Conservation (phyloP, 2,329 filamentous ascomycete species). For the Neopestalotiopsis clavispora region DNA sequence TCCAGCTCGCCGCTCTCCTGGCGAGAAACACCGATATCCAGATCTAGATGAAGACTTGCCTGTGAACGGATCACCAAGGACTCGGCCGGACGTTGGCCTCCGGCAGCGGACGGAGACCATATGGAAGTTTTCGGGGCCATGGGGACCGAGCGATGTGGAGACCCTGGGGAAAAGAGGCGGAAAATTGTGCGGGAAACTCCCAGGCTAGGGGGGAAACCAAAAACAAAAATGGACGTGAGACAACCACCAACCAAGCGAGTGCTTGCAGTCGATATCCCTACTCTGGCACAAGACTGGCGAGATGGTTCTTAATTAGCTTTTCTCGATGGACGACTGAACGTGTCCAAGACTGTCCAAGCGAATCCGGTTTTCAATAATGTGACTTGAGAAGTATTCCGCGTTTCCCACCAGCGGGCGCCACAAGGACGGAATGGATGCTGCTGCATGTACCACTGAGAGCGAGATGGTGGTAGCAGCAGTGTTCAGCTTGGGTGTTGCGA, state of each 20-base stretch:
- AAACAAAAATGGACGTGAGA: not conserved
- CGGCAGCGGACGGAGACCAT: not conserved
- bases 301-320: not conserved
- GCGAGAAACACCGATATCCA: not conserved
- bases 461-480: no score
- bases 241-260: not conserved
- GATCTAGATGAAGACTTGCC: constrained; percentile 12
- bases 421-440: no score
- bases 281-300: not conserved
- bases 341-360: not conserved
- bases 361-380: not conserved
- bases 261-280: not conserved
- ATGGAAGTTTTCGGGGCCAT: constrained; percentile 15
- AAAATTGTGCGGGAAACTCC: constrained; percentile 11
- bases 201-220: not conserved
- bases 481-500: not conserved
- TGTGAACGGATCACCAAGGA: constrained; percentile 13
- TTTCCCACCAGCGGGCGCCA: not conserved
- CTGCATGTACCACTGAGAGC: no score
- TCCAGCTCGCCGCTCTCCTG: not conserved
- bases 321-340: not conserved
- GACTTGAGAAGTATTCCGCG: not conserved
- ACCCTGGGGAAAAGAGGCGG: not conserved
- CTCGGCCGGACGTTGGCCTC: constrained; percentile 2
- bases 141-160: constrained; percentile 14